Evolutionary conservation across 306 rosid genomes (phyloP).

Genomic region (Quercus gilva): DNA sequence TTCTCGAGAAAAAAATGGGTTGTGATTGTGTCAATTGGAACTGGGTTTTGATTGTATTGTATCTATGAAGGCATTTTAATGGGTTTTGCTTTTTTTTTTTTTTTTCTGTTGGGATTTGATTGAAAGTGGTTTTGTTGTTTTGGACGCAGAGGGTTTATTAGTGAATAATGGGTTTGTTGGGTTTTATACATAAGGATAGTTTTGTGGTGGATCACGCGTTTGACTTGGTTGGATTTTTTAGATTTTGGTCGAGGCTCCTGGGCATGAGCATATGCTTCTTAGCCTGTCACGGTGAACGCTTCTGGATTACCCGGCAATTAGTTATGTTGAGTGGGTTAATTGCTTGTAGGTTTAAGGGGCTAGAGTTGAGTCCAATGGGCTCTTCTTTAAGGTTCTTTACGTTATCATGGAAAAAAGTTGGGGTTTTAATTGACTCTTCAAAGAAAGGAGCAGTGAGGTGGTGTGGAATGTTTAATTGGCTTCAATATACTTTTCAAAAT

Average conservation of each 20-base stretch:
- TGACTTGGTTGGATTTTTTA: background rate
- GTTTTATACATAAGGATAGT: background rate
- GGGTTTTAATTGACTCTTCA: background rate
- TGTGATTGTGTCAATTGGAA: background rate
- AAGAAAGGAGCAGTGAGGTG: background rate
- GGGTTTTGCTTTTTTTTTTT: background rate
- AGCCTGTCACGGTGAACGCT: no score
- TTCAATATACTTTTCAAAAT: background rate
- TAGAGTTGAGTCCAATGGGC: no score
- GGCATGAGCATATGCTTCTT: no score
- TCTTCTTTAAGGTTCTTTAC: no score
- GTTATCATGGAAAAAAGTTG: background rate
- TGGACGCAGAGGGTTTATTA: background rate
- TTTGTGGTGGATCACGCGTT: background rate
- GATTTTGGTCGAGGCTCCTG: background rate
- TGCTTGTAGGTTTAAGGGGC: no score
- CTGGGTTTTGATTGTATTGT: background rate
- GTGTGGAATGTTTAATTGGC: background rate
- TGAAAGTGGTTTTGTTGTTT: background rate
- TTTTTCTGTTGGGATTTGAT: background rate
- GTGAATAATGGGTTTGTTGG: background rate
- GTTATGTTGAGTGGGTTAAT: background rate
- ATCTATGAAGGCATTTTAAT: background rate
- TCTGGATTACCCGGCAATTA: no score
- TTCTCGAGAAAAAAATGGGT: background rate